Evolutionary conservation across 352 stramenopile species (phyloP).

Genomic region (Pythium phragmitis): DNA sequence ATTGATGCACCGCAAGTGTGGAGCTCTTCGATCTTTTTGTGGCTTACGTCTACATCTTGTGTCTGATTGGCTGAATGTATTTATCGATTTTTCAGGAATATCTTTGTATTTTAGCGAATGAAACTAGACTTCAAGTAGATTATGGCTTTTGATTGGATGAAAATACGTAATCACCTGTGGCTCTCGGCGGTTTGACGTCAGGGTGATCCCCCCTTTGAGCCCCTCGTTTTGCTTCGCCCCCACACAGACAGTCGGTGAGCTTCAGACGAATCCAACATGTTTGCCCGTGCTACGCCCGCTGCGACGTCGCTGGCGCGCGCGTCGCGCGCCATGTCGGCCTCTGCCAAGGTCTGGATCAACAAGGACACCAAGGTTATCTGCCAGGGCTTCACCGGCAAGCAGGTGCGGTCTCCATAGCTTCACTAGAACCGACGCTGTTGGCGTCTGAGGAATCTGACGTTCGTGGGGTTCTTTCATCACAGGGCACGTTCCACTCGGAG

Average conservation of each 20-base stretch:
- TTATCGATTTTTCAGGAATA: not conserved
- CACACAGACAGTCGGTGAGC: conserved; percentile 2
- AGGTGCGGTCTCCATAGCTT: conserved; percentile 57
- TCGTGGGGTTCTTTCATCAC: not conserved
- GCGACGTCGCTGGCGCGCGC: conserved; percentile 39
- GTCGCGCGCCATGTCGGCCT: conserved; percentile 89
- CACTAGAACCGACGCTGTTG: not conserved
- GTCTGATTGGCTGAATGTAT: conserved; percentile 20
- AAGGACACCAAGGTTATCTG: conserved; percentile 99
- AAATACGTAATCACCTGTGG: conserved; percentile 26
- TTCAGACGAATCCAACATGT: conserved; percentile 38
- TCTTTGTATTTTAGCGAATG: conserved; percentile 18
- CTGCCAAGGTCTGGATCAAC: conserved; percentile 99
- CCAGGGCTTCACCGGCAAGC: conserved; percentile 99
- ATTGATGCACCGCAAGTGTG: too few species aligned
- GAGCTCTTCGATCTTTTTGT: conserved; percentile 9
- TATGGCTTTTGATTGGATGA: conserved; percentile 17
- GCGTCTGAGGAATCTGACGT: not conserved
- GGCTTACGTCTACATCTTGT: conserved; percentile 13
- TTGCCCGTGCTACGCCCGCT: conserved; percentile 47
- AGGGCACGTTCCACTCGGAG: conserved; percentile 98
- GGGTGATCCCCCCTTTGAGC: conserved; percentile 2
- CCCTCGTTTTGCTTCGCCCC: conserved; percentile 1
- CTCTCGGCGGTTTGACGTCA: conserved; percentile 19
- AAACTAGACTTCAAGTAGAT: conserved; percentile 19